These are phyloP conservation scores for Rhizophagus clarus DNA, from an alignment of 192 early-diverging fungal species.

Conservation along the genomic window DNA sequence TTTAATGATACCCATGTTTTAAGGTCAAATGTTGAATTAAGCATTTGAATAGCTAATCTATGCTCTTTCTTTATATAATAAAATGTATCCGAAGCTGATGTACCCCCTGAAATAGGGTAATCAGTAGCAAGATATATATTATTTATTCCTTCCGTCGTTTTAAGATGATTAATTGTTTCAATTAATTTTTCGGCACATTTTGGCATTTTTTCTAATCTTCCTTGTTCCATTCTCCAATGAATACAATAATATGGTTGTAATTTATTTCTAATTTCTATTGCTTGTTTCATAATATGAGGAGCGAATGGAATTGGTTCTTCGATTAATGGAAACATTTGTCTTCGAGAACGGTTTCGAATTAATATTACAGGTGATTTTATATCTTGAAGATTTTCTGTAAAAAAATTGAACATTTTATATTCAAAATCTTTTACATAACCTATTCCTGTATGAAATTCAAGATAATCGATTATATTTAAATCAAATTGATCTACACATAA, in stretches of 20 bases:
- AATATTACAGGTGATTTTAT: not conserved
- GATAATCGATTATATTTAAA: slow-evolving; percentile 2
- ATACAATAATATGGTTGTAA: slow-evolving; percentile 3
- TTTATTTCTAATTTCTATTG: not conserved
- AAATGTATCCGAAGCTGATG: too few species aligned
- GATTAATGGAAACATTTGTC: not conserved
- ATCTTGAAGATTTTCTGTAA: not conserved
- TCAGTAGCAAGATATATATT: slow-evolving; percentile 17
- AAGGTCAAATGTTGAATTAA: not conserved
- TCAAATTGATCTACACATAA: not conserved
- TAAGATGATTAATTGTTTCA: not conserved
- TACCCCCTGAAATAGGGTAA: not conserved
- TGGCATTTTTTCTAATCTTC: not conserved
- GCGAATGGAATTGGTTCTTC: not conserved
- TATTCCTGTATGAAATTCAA: slow-evolving; percentile 15
- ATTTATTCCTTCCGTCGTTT: not conserved
- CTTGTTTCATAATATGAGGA: not conserved
- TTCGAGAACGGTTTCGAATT: not conserved
- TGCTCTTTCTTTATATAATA: not conserved
- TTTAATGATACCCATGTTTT: not conserved
- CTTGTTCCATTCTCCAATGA: slow-evolving; percentile 26
- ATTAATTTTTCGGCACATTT: not conserved
- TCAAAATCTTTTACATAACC: too few species aligned
- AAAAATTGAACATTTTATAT: not conserved
- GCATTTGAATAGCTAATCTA: not conserved